phyloP scores from a whole-genome alignment of 164 flowering plant species.

The Chimonanthus praecox region DNA sequence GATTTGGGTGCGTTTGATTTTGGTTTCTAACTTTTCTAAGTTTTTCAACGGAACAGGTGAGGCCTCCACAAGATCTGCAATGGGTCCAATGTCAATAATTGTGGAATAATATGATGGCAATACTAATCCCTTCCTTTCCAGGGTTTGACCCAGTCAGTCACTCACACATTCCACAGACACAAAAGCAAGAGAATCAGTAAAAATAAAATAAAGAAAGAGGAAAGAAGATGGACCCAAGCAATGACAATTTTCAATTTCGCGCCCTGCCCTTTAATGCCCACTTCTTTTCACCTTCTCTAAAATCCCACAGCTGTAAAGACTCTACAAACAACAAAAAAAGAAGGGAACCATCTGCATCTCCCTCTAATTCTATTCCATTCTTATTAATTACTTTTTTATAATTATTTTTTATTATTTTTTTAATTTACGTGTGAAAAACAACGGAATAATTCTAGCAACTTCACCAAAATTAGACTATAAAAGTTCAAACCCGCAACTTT shows the following conservation, averaged over 20 bases:
- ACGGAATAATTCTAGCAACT: too few relatives aligned
- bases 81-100: conserved; percentile 5
- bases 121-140: background rate
- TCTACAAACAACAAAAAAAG: background rate
- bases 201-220: background rate
- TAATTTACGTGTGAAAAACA: too few relatives aligned
- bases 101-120: conserved; percentile 8
- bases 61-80: conserved; percentile 1
- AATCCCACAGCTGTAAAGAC: conserved; percentile 7
- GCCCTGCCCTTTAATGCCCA: background rate
- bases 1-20: background rate
- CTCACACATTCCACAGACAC: background rate
- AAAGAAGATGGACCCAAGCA: background rate
- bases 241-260: background rate
- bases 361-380: background rate
- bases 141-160: conserved; percentile 2
- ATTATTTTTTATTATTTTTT: background rate
- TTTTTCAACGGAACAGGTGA: conserved; percentile 8
- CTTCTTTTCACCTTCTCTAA: background rate
- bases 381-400: background rate
- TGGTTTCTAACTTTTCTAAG: background rate
- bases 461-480: too few relatives aligned
- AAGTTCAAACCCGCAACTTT: too few relatives aligned
- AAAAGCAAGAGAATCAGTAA: background rate
- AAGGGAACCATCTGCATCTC: background rate